Evolutionary conservation across 352 stramenopile genomes (phyloP).

Genomic region (Phytophthora idaei): DNA sequence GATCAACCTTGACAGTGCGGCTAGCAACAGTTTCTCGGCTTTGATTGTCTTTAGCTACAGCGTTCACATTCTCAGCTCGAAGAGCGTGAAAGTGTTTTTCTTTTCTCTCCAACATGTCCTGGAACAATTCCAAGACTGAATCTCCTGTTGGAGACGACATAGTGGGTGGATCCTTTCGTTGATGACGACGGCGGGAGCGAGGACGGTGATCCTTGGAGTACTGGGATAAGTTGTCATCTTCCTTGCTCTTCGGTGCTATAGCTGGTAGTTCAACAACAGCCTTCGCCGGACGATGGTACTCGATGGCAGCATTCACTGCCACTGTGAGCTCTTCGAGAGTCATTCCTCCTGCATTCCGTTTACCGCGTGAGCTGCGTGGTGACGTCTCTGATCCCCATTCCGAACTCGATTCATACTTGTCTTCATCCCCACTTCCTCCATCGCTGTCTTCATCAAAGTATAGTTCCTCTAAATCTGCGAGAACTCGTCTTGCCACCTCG

Average conservation of each 20-base stretch:
- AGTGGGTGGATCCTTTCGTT: background rate
- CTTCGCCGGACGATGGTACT: constrained; percentile 39
- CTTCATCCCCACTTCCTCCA: constrained; percentile 16
- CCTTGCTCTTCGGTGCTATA: background rate
- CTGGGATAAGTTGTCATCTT: background rate
- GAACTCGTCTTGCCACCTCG: constrained; percentile 43
- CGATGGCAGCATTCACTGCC: constrained; percentile 63
- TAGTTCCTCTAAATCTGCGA: constrained; percentile 56
- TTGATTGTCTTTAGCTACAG: background rate
- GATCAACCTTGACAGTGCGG: constrained; percentile 1
- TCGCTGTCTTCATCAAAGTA: constrained; percentile 36
- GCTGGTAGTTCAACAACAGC: background rate
- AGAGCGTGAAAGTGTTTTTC: constrained; percentile 29
- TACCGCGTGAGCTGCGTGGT: background rate
- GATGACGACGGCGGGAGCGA: background rate
- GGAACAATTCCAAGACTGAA: constrained; percentile 22
- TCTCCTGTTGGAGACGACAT: constrained; percentile 2
- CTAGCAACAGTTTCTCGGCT: background rate
- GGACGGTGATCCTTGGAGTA: background rate
- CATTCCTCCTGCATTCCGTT: constrained; percentile 24
- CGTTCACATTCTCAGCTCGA: background rate
- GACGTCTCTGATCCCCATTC: constrained; percentile 15
- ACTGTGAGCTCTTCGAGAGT: constrained; percentile 59
- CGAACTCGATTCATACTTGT: constrained; percentile 11
- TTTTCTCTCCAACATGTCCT: constrained; percentile 35